A percentile compares a stretch with the other conserved stretches of the same genome.
Conservation (phyloP, 2,329 filamentous ascomycete genomes). For the Scedosporium minutisporum region DNA sequence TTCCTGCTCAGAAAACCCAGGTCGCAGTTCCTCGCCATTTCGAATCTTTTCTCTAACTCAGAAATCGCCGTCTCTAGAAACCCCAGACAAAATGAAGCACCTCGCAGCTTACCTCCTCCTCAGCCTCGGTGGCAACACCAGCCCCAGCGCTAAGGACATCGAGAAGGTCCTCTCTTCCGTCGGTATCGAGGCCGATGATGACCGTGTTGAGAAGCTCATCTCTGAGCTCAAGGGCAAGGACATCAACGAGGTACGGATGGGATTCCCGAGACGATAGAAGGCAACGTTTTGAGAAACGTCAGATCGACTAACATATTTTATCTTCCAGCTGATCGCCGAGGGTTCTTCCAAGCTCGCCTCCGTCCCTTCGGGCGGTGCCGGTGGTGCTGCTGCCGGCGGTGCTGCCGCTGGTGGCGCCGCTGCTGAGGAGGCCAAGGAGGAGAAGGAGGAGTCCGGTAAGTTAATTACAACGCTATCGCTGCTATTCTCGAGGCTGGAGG, state of each 20-base stretch:
- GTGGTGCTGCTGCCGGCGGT: slow-evolving; percentile 59
- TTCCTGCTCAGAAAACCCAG: background rate
- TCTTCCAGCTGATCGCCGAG: slow-evolving; percentile 71
- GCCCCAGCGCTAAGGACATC: slow-evolving; percentile 77
- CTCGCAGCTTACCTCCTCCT: slow-evolving; percentile 99
- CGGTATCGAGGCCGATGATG: slow-evolving; percentile 85
- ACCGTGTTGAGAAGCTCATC: slow-evolving; percentile 79
- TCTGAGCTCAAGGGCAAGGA: slow-evolving; percentile 86
- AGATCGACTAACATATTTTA: background rate
- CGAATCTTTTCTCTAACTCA: background rate
- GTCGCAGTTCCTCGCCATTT: background rate
- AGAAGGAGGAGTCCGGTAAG: slow-evolving; percentile 78
- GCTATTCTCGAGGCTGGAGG: background rate
- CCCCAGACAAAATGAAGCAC: slow-evolving; percentile 83
- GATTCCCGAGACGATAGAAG: background rate
- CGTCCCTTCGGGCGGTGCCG: slow-evolving; percentile 85
- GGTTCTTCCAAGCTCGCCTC: slow-evolving; percentile 92
- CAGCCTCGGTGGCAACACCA: slow-evolving; percentile 82
- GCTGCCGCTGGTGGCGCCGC: slow-evolving; percentile 58
- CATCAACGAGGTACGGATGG: slow-evolving; percentile 71
- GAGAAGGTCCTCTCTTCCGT: slow-evolving; percentile 84
- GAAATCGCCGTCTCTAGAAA: background rate
- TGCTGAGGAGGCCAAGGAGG: slow-evolving; percentile 52
- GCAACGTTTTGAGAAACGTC: background rate
- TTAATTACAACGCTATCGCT: background rate